Conservation (phyloP, 805 yeast genomes). For the Isabelozyma pseudorhagii region DNA sequence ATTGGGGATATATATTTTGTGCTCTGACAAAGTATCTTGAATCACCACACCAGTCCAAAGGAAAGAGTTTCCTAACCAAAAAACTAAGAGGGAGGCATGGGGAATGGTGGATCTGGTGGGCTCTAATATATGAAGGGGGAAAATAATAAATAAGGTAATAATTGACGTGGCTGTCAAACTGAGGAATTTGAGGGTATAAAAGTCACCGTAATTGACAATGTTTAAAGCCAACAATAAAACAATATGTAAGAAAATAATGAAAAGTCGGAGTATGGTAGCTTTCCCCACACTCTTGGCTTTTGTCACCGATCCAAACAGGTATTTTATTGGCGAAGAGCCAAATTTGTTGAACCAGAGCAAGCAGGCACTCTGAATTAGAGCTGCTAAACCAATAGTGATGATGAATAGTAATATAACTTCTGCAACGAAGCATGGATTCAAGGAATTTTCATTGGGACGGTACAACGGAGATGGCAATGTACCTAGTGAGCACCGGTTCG, state of each 20-base stretch:
- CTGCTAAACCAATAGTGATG: constrained; percentile 7
- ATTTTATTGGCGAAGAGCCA: constrained; percentile 14
- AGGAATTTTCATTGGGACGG: constrained; percentile 16
- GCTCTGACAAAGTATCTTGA: constrained; percentile 16
- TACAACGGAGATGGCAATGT: constrained; percentile 15
- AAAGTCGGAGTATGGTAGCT: constrained; percentile 12
- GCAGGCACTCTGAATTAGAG: constrained; percentile 8
- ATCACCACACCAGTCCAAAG: constrained; percentile 9
- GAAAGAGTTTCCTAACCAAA: constrained; percentile 26
- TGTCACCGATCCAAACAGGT: constrained; percentile 14
- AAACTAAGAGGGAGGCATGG: constrained; percentile 35
- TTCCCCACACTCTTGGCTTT: constrained; percentile 14
- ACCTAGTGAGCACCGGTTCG: background rate
- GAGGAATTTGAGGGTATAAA: constrained; percentile 3
- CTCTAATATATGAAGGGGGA: constrained; percentile 46
- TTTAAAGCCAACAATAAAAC: constrained; percentile 4
- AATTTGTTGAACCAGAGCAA: constrained; percentile 9
- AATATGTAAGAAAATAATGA: constrained; percentile 14
- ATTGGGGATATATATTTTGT: constrained; percentile 7
- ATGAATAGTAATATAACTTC: constrained; percentile 4
- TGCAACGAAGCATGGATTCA: constrained; percentile 28
- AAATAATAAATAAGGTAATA: constrained; percentile 14
- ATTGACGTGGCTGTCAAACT: constrained; percentile 4
- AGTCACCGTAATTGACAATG: constrained; percentile 4
- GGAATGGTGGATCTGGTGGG: constrained; percentile 35